Conservation (phyloP, 371 early-diverging fungal species). For the Syncephalis plumigaleata region DNA sequence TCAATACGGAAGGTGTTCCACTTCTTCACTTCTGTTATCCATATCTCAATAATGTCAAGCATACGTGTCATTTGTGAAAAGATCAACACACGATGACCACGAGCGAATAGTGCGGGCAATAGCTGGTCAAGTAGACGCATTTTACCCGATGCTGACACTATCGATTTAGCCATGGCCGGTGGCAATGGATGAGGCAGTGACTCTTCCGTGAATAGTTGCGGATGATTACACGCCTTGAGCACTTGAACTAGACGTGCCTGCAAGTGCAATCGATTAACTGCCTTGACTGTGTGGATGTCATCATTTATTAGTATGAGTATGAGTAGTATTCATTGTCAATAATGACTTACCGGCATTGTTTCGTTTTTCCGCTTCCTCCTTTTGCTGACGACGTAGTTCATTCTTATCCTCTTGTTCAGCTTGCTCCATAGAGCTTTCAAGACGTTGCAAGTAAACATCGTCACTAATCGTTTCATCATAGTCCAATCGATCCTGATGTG, state of each 20-base stretch:
- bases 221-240: slow-evolving; percentile 66
- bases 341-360: slow-evolving; percentile 7
- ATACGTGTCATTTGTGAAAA: slow-evolving; percentile 87
- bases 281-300: slow-evolving; percentile 37
- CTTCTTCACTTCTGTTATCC: slow-evolving; percentile 21
- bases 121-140: slow-evolving; percentile 78
- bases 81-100: slow-evolving; percentile 84
- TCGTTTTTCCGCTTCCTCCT: slow-evolving; percentile 5
- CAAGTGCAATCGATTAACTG: slow-evolving; percentile 73
- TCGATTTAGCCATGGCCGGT: slow-evolving; percentile 17
- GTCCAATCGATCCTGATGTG: too few relatives aligned
- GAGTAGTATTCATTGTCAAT: not conserved
- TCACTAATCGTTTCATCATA: too few relatives aligned
- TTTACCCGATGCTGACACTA: slow-evolving; percentile 81
- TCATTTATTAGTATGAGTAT: not conserved
- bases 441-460: slow-evolving; percentile 16
- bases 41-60: slow-evolving; percentile 74
- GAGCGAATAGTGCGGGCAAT: slow-evolving; percentile 52
- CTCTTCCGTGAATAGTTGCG: too few relatives aligned
- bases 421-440: slow-evolving; percentile 18
- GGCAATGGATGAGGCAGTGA: not conserved
- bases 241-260: slow-evolving; percentile 73
- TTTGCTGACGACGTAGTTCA: not conserved
- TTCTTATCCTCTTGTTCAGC: not conserved
- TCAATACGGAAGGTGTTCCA: slow-evolving; percentile 81